Conservation (phyloP, 768 basidiomycete species). For the Tremella mesenterica region DNA sequence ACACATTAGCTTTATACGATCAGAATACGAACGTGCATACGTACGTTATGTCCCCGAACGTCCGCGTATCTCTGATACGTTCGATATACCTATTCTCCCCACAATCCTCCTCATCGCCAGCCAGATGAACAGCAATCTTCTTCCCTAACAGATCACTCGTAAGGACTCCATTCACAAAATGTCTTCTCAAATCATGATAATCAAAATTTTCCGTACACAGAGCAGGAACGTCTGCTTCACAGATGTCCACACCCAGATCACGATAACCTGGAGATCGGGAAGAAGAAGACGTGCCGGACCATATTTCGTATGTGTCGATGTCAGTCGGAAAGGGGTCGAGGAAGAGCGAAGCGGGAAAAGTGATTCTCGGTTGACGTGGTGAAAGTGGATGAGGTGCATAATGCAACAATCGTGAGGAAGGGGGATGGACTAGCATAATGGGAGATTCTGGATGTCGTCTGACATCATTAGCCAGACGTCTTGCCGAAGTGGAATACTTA, state of each 20-base stretch:
- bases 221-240: conserved; percentile 67
- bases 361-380: conserved; percentile 19
- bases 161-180: conserved; percentile 89
- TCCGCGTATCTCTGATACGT: conserved; percentile 83
- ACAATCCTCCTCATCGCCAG: conserved; percentile 46
- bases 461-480: conserved; percentile 7
- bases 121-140: conserved; percentile 82
- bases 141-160: conserved; percentile 92
- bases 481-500: conserved; percentile 20
- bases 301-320: conserved; percentile 63
- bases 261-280: conserved; percentile 29
- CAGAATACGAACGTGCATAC: conserved; percentile 5
- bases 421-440: conserved; percentile 41
- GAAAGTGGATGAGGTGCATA: conserved; percentile 30
- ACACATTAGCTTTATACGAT: conserved; percentile 6
- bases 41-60: conserved; percentile 72
- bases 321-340: conserved; percentile 70
- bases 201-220: conserved; percentile 99
- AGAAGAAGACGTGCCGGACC: conserved; percentile 53
- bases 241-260: conserved; percentile 43
- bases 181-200: conserved; percentile 78
- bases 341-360: conserved; percentile 37
- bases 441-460: conserved; percentile 55
- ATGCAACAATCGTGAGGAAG: conserved; percentile 34
- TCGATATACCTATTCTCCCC: conserved; percentile 71